These are phyloP conservation scores for Holtermannia corniformis DNA, from an alignment of 768 basidiomycete species.

Conservation along the genomic window DNA sequence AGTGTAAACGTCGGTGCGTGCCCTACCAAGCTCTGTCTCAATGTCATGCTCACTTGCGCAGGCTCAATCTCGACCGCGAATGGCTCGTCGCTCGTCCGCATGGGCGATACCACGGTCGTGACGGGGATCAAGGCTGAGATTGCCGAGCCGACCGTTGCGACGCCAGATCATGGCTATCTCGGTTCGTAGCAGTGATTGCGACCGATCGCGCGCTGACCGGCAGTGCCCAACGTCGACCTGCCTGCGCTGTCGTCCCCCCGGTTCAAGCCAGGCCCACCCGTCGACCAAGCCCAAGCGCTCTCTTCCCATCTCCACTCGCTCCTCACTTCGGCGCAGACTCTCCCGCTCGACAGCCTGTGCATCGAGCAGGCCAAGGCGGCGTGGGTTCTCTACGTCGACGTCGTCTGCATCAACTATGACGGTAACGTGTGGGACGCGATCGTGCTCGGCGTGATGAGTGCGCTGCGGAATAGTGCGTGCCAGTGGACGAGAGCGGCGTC, in stretches of 20 bases:
- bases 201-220: neutral
- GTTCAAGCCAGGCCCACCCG: constrained; percentile 91
- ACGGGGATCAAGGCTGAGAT: constrained; percentile 96
- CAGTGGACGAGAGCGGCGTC: neutral
- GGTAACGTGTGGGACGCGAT: constrained; percentile 91
- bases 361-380: constrained; percentile 71
- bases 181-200: constrained; percentile 48
- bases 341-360: constrained; percentile 61
- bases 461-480: constrained; percentile 67
- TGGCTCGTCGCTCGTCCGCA: constrained; percentile 78
- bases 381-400: constrained; percentile 93
- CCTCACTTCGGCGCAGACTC: constrained; percentile 58
- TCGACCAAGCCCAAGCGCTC: constrained; percentile 85
- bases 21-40: neutral
- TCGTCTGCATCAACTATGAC: constrained; percentile 93
- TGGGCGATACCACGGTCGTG: constrained; percentile 89
- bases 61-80: constrained; percentile 91
- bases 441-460: constrained; percentile 75
- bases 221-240: constrained; percentile 91
- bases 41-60: constrained; percentile 32
- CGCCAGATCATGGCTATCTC: constrained; percentile 65
- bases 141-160: constrained; percentile 74
- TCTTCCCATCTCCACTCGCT: constrained; percentile 72
- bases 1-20: constrained; percentile 68
- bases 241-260: constrained; percentile 84